Evolutionary conservation across 768 basidiomycete genomes (phyloP), one percentile per base, ranked within the genome.

Genomic region (Roridomyces roridus): DNA sequence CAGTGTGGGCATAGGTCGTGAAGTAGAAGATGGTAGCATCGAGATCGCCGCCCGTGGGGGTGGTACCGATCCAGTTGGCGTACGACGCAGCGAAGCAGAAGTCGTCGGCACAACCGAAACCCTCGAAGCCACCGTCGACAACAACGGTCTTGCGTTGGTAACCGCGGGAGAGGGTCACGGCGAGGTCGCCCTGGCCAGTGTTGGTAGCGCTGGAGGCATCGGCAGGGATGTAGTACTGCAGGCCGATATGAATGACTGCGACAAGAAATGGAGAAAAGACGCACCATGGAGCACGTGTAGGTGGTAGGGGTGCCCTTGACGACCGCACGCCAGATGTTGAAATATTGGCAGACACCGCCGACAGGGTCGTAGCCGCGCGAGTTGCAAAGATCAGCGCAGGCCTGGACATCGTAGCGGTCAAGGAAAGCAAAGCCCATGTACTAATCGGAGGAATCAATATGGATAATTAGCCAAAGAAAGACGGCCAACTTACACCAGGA

Each of bases 311-410:
- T 26, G 21, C 60, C 60, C 24, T 58, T 41, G 11, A 62, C 60
- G 2, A 49, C 18, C 9, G 78, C 79, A 36, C 78, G 74, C 79
- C 78, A 81, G 68, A 81, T 80, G 63, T 80, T 81, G 69, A 82
- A 79, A 69, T 74, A 82, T 53, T 77, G 74, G 66, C 80, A 82
- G 7, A 72, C 74, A 45, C 79, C 80, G 34, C 79, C 79, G 24
- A 59, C 57, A 7, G 69, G 59, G 51, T 82, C 79, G 7, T 77
- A 68, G 28, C 60, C 60, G n/a, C 60, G 60, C 23, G 11, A 34
- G 47, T 58, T 52, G 40, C 60, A 62, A 7, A 53, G 40, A 5
- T 21, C 41, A 9, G 60, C 60, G 39, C 60, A 62, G 2, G 60
- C 60, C 7, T 58, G 12, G 28, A 62, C 60, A 21, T 62, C 60